Conservation (phyloP, 495 filamentous ascomycete species). For the Penicillium canescens region DNA sequence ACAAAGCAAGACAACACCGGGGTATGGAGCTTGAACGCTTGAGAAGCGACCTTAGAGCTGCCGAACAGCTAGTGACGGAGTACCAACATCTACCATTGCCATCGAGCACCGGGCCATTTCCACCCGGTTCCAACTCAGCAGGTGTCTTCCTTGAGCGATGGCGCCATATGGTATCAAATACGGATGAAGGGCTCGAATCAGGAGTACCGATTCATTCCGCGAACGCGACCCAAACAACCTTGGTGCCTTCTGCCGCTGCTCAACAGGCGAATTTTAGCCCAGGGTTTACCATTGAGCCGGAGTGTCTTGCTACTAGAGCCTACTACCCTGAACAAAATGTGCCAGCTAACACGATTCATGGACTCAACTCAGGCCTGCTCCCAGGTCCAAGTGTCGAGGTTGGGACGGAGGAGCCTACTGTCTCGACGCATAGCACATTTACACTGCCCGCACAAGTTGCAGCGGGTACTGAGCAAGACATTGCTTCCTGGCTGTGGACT, state of each 20-base stretch:
- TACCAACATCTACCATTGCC: conserved; percentile 32
- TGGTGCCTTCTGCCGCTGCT: not conserved
- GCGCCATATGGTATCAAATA: conserved; percentile 29
- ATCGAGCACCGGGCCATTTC: conserved; percentile 31
- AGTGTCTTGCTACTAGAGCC: not conserved
- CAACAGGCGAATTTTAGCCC: no score
- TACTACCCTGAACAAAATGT: not conserved
- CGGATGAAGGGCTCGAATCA: not conserved
- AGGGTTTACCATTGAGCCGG: not conserved
- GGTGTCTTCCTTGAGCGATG: conserved; percentile 38
- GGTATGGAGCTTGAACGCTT: conserved; percentile 41
- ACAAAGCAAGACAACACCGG: conserved; percentile 47
- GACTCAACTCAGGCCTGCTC: not conserved
- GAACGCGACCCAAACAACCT: not conserved
- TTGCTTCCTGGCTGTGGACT: conserved; percentile 32
- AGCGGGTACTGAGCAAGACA: conserved; percentile 7
- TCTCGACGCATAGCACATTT: not conserved
- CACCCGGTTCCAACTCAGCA: conserved; percentile 15
- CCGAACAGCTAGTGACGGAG: conserved; percentile 26
- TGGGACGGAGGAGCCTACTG: not conserved
- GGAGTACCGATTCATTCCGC: not conserved
- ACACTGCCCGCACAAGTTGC: not conserved
- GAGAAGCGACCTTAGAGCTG: conserved; percentile 26
- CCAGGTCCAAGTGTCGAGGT: not conserved
- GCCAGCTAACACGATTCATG: not conserved